Base-by-base conservation (phyloP, 1,284 basidiomycete genomes). In the Fomitopsis schrenkii region DNA sequence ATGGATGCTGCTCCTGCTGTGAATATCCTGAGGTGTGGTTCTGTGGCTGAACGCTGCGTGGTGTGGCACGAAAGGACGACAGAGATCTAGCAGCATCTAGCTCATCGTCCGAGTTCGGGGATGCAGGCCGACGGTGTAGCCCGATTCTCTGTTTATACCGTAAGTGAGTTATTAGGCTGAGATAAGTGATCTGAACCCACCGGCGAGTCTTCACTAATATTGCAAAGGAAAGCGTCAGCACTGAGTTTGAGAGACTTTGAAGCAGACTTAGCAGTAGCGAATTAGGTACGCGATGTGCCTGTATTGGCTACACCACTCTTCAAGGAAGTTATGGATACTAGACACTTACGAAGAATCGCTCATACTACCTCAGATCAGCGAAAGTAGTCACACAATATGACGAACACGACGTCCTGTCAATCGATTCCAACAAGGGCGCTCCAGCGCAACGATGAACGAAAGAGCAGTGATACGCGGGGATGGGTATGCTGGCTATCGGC, bases 71-170 rank as follows among this genome's bases (percentile, higher is more conserved):
- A 15, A 62, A 60, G 1, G 63, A n/a, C 3, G 56, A 35, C 2
- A 61, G 45, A 30, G 62, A 58, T 7, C 38, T 62, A 1, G 64
- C 48, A 36, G 41, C 52, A 2, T 55, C 15, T 38, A 52, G 55
- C 14, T 58, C 66, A 42, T 58, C 40, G n/a, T 68, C 67, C 2
- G 67, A 68, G 15, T 45, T 57, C 8, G 64, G 63, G 0, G 63
- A 63, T 5, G 46, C 55, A n/a, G 61, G 58, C 14, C 59, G 59
- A 41, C 62, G 64, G 5, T 36, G 59, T 40, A n/a, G 55, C 33
- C 19, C 17, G 6, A 40, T 38, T 45, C 42, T 50, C 48, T 50
- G 28, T 40, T 40, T 1, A 17, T 30, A 10, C 26, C 14, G 28
- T 7, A n/a, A 5, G 12, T 26, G 2, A 26, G 19, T 5, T 2